Percentiles rank a stretch among this genome's conserved stretches.
These are phyloP conservation scores for Aspergillus niger DNA, from an alignment of 2,329 filamentous ascomycete genomes.

Conservation along the genomic window DNA sequence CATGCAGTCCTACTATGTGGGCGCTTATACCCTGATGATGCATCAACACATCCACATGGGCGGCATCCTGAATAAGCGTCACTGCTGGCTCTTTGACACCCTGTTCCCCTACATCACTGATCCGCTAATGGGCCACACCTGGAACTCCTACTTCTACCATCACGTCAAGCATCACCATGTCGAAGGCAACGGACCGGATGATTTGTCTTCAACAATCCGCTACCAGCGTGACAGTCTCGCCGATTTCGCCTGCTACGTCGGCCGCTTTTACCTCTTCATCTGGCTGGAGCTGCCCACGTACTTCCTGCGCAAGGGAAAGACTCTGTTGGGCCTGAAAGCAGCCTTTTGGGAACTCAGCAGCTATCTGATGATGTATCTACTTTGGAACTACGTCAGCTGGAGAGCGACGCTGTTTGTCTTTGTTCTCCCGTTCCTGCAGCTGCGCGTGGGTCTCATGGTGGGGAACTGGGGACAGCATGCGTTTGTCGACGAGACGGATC, in stretches of 20 bases:
- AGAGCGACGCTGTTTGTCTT: constrained; percentile 65
- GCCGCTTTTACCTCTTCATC: constrained; percentile 70
- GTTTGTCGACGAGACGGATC: constrained; percentile 73
- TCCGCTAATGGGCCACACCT: constrained; percentile 78
- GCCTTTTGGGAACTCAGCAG: constrained; percentile 63
- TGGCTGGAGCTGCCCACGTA: constrained; percentile 77
- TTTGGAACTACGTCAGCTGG: constrained; percentile 54
- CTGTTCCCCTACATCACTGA: constrained; percentile 73
- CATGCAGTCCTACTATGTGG: constrained; percentile 69
- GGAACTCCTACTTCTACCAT: constrained; percentile 84
- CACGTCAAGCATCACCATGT: constrained; percentile 86
- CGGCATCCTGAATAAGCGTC: constrained; percentile 61
- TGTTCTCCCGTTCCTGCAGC: constrained; percentile 64
- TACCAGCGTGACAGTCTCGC: constrained; percentile 70
- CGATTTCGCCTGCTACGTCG: constrained; percentile 72
- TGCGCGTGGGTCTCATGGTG: constrained; percentile 74
- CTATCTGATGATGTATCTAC: constrained; percentile 55
- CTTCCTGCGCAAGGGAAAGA: constrained; percentile 66
- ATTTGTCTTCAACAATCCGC: constrained; percentile 73
- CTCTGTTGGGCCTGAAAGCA: constrained; percentile 55
- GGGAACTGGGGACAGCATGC: constrained; percentile 86
- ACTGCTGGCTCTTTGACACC: constrained; percentile 60
- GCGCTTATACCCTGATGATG: constrained; percentile 77
- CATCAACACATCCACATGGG: constrained; percentile 82
- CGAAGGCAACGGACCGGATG: constrained; percentile 75